phyloP scores from a whole-genome alignment of 2,329 filamentous ascomycete species.

The Nothophaeocryptopus gaeumannii region DNA sequence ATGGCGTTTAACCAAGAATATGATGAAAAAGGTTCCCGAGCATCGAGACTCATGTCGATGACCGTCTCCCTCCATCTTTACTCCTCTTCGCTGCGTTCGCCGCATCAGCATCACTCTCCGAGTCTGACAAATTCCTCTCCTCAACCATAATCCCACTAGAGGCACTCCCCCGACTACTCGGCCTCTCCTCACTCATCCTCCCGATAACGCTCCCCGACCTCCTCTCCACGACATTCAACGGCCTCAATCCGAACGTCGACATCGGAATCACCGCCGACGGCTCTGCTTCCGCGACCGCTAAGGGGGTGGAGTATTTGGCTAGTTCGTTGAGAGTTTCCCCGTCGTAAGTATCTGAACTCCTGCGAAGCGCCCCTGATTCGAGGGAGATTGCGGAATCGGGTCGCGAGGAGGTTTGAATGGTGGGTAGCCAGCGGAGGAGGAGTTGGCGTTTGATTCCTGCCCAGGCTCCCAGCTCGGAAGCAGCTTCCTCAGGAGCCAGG shows the following conservation, averaged over 20 bases:
- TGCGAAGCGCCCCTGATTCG: slow-evolving; percentile 1
- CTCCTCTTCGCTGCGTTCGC: no score
- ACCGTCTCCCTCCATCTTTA: no score
- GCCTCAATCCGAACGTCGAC: slow-evolving; percentile 13
- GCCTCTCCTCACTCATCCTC: slow-evolving; percentile 33
- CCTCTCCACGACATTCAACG: slow-evolving; percentile 3
- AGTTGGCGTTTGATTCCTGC: slow-evolving; percentile 41
- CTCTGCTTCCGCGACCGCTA: slow-evolving; percentile 39
- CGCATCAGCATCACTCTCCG: slow-evolving; percentile 34
- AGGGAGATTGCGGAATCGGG: slow-evolving; percentile 8
- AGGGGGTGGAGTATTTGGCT: slow-evolving; percentile 35
- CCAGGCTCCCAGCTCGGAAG: slow-evolving; percentile 41
- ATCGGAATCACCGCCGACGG: slow-evolving; percentile 23
- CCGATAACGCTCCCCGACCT: slow-evolving; percentile 2
- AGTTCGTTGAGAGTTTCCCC: slow-evolving; percentile 36
- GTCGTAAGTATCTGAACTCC: slow-evolving; percentile 17
- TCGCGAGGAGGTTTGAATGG: slow-evolving; percentile 26
- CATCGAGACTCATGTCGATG: no score
- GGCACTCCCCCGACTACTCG: slow-evolving; percentile 32
- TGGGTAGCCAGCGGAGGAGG: slow-evolving; percentile 41
- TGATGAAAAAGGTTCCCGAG: no score
- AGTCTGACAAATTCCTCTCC: slow-evolving; percentile 38
- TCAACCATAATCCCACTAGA: slow-evolving; percentile 43
- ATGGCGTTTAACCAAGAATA: no score
- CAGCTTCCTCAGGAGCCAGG: slow-evolving; percentile 28